Percentiles rank a stretch among this genome's conserved stretches.
Conservation (phyloP, 1,139 yeast genomes). For the Taphrina wiesneri region DNA sequence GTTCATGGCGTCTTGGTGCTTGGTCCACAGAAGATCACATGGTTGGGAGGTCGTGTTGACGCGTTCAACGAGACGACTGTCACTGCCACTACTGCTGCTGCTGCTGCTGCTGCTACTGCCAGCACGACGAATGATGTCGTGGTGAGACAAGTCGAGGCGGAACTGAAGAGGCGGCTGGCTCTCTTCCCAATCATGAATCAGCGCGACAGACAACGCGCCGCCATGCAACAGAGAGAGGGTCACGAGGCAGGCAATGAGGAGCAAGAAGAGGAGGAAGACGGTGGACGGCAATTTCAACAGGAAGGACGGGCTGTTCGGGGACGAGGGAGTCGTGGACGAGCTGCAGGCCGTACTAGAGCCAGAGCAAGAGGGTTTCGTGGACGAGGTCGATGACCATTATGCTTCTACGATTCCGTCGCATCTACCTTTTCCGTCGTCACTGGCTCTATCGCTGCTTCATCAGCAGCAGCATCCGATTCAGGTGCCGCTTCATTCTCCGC, state of each 20-base stretch:
- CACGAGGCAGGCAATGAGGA: neutral
- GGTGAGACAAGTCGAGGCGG: neutral
- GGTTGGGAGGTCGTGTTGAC: slow-evolving; percentile 12
- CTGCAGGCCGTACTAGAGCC: neutral
- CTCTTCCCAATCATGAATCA: neutral
- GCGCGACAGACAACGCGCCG: slow-evolving; percentile 1
- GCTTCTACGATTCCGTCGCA: neutral
- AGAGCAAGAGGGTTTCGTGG: neutral
- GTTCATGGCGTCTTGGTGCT: slow-evolving; percentile 11
- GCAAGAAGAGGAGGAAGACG: neutral
- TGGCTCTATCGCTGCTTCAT: neutral
- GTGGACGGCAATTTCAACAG: neutral
- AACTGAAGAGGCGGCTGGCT: neutral
- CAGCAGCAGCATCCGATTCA: neutral
- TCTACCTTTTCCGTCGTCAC: neutral
- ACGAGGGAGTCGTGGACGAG: neutral
- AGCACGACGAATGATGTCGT: neutral
- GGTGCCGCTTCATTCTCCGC: neutral
- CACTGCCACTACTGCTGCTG: no score
- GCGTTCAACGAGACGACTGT: neutral
- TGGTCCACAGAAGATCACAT: neutral
- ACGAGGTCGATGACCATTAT: neutral
- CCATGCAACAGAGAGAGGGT: neutral
- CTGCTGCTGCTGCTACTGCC: neutral
- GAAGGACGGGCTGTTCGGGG: neutral